Evolutionary conservation across 768 basidiomycete genomes (phyloP), one percentile per base, ranked within the genome.

Genomic region (Tulasnella sp.): DNA sequence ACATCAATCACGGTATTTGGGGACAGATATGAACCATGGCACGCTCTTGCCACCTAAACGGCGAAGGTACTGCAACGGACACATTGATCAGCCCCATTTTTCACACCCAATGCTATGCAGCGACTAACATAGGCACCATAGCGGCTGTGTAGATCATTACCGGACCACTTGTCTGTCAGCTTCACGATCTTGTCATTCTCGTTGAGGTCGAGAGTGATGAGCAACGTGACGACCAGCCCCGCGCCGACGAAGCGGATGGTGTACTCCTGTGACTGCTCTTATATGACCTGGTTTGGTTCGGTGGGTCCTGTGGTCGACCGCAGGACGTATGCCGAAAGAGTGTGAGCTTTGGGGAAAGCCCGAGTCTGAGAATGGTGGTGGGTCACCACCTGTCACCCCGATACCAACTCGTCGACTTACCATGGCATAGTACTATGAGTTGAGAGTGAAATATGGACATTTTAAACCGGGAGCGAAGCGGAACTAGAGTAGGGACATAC

Each of bases 141-240:
- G 61, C 74, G 69, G 1, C 71, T 73, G 17, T 81, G 78, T 22
- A 76, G 70, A 17, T 78, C 75, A 45, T 77, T 72, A 24, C 83
- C 83, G 42, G 75, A 68, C 78, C 83, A 81, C 63, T 80, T 77
- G 61, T 85, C 82, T 31, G 78, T 72, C 60, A 85, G 67, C 29
- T 73, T 73, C 3, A 75, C 69, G 50, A 86, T 84, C 70, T 76
- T 81, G 60, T 81, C 77, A 48, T 82, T 70, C 3, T 82, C 81
- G 65, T 85, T 83, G 53, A 86, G 68, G 61, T 85, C 82, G 3
- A 85, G 78, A 8, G 76, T 67, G 22, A 85, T 72, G 34, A 85
- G 74, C 1, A 84, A 86, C 41, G 80, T 74, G 29, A 84, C 71
- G 8, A 72, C 66, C 84, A 49, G 4, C 12, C 27, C 34, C 34